Conservation (phyloP, 73 alveolate species). For the Tetrahymena malaccensis region DNA sequence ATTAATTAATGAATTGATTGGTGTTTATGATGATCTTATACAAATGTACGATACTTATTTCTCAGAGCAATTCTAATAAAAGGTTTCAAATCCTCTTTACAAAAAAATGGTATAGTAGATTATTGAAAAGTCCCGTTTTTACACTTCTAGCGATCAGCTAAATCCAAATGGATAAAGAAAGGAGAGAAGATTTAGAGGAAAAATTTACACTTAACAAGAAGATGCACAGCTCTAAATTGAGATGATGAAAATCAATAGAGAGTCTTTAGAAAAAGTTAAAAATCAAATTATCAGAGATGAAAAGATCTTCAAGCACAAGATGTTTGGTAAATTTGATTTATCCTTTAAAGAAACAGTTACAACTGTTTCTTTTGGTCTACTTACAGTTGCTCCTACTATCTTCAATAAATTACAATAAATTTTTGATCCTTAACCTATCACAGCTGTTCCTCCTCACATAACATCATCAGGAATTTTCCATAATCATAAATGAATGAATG, state of each 20-base stretch:
- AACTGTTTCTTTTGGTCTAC: neutral
- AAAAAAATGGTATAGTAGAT: neutral
- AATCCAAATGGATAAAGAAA: neutral
- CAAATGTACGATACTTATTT: neutral
- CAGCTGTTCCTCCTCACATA: neutral
- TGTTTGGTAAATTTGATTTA: neutral
- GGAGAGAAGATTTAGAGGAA: neutral
- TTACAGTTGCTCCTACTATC: neutral
- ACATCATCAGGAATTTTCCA: neutral
- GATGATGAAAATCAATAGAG: neutral
- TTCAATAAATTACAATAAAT: neutral
- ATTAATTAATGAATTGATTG: neutral
- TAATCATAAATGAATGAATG: neutral
- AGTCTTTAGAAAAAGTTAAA: neutral
- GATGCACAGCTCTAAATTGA: neutral
- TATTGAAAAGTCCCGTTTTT: neutral
- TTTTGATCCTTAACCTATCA: neutral
- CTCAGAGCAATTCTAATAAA: neutral
- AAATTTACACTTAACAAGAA: neutral
- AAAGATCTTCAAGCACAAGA: neutral
- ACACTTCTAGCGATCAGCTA: neutral
- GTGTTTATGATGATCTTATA: neutral
- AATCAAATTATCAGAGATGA: neutral
- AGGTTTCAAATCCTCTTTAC: neutral
- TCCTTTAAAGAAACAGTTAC: neutral